phyloP scores from a whole-genome alignment of 1,139 yeast genomes.

The Casaregolazyma lundiana region DNA sequence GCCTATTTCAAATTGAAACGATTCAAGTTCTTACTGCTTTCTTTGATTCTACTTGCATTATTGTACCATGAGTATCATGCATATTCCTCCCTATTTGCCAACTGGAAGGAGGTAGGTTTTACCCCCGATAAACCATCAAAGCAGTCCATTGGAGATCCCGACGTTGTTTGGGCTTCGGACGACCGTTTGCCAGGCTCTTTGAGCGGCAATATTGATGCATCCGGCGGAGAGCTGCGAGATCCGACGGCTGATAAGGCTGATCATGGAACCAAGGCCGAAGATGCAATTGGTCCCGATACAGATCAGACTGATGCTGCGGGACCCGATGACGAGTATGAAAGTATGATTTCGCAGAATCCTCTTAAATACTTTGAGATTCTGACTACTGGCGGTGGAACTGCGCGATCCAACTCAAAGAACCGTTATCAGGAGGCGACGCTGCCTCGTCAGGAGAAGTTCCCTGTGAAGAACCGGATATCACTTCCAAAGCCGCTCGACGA shows the following conservation, averaged over 20 bases:
- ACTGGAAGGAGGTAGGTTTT: no score
- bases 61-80: constrained; percentile 6
- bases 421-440: constrained; percentile 6
- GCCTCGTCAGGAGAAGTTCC: constrained; percentile 25
- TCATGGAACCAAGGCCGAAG: neutral
- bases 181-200: no score
- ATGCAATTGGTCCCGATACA: neutral
- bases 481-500: constrained; percentile 10
- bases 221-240: no score
- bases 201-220: no score
- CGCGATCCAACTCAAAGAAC: constrained; percentile 1
- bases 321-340: no score
- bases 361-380: constrained; percentile 12
- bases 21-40: constrained; percentile 6
- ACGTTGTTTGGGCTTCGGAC: no score
- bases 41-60: constrained; percentile 8
- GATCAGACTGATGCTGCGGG: neutral
- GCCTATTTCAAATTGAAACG: constrained; percentile 9
- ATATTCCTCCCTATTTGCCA: neutral
- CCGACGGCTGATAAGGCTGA: no score
- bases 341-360: constrained; percentile 3
- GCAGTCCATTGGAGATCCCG: no score
- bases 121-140: no score
- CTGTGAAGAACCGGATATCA: constrained; percentile 16
- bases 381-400: constrained; percentile 11